These are phyloP conservation scores for Schizophyllum commune DNA, from an alignment of 1,284 basidiomycete species.

Conservation along the genomic window DNA sequence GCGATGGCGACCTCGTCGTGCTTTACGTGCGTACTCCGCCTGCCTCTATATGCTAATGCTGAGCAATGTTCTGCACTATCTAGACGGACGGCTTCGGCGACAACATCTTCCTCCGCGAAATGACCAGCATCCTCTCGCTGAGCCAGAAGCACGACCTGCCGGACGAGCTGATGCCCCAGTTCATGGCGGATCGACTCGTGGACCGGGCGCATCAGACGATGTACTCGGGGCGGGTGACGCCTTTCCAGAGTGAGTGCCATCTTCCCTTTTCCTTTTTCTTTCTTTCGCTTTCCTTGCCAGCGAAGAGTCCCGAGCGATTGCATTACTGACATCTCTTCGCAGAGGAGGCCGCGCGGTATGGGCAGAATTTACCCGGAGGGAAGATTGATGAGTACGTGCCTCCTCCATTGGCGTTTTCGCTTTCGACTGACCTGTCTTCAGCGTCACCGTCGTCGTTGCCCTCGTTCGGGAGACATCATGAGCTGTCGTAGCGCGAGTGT, in stretches of 20 bases:
- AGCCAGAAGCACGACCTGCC: slow-evolving; percentile 29
- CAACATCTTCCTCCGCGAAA: slow-evolving; percentile 57
- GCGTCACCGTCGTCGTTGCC: slow-evolving; percentile 38
- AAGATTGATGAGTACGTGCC: slow-evolving; percentile 54
- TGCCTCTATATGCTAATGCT: neutral
- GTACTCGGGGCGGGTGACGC: slow-evolving; percentile 40
- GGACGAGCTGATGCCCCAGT: slow-evolving; percentile 42
- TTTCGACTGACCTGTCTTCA: slow-evolving; percentile 11
- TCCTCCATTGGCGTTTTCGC: neutral
- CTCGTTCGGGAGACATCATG: slow-evolving; percentile 21
- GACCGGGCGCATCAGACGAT: slow-evolving; percentile 50
- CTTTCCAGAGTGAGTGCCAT: slow-evolving; percentile 42
- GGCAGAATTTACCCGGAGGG: slow-evolving; percentile 27
- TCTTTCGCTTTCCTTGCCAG: slow-evolving; percentile 14
- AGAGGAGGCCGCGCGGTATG: neutral
- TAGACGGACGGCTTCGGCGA: slow-evolving; percentile 69
- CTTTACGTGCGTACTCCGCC: slow-evolving; percentile 34
- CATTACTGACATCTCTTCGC: slow-evolving; percentile 21
- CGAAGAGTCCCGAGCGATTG: slow-evolving; percentile 40
- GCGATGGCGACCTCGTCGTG: slow-evolving; percentile 51
- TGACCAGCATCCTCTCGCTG: slow-evolving; percentile 21
- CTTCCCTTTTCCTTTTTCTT: neutral
- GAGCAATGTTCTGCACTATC: slow-evolving; percentile 14
- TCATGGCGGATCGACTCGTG: slow-evolving; percentile 52
- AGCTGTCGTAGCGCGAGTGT: no score